phyloP scores from a whole-genome alignment of 2,329 filamentous ascomycete genomes.

The Thermomyces lanuginosus region DNA sequence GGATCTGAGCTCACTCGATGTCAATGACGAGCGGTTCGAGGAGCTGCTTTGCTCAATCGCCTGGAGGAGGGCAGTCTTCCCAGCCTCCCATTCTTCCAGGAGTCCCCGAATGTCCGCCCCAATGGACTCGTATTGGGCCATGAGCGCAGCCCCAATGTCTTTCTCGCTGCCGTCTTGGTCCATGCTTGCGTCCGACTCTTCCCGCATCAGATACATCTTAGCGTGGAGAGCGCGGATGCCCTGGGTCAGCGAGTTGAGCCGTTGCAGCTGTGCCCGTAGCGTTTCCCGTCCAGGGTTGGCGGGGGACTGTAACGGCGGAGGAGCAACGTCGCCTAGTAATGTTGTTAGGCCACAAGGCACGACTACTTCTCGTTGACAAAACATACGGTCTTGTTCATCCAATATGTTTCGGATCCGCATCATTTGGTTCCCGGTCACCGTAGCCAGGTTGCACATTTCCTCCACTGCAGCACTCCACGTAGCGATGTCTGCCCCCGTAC shows the following conservation, averaged over 20 bases:
- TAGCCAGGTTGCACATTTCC: slow-evolving; percentile 50
- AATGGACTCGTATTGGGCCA: slow-evolving; percentile 88
- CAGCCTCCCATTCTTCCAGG: slow-evolving; percentile 72
- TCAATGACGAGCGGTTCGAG: slow-evolving; percentile 39
- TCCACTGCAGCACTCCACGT: slow-evolving; percentile 68
- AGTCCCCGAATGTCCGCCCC: slow-evolving; percentile 69
- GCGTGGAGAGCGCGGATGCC: slow-evolving; percentile 85
- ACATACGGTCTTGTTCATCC: slow-evolving; percentile 61
- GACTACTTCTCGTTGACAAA: slow-evolving; percentile 5
- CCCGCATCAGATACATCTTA: slow-evolving; percentile 78
- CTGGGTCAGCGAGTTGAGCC: slow-evolving; percentile 73
- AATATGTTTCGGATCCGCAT: slow-evolving; percentile 53
- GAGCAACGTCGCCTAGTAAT: slow-evolving; percentile 23
- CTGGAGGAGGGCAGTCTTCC: slow-evolving; percentile 63
- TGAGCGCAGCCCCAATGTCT: slow-evolving; percentile 61
- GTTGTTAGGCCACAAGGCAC: slow-evolving; percentile 11
- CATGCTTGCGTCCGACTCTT: slow-evolving; percentile 68
- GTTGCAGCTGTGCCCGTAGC: slow-evolving; percentile 71
- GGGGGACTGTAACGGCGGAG: slow-evolving; percentile 45
- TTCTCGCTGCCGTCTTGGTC: slow-evolving; percentile 52
- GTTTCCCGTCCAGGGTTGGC: slow-evolving; percentile 60
- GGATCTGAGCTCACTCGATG: slow-evolving; percentile 29
- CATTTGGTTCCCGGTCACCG: slow-evolving; percentile 45
- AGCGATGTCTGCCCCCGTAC: slow-evolving; percentile 57
- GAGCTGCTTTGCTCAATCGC: slow-evolving; percentile 68